Percentiles rank a stretch among this genome's conserved stretches.
Evolutionary conservation across 2,329 filamentous ascomycete genomes (phyloP).

Genomic region (Spiromastix sp.): DNA sequence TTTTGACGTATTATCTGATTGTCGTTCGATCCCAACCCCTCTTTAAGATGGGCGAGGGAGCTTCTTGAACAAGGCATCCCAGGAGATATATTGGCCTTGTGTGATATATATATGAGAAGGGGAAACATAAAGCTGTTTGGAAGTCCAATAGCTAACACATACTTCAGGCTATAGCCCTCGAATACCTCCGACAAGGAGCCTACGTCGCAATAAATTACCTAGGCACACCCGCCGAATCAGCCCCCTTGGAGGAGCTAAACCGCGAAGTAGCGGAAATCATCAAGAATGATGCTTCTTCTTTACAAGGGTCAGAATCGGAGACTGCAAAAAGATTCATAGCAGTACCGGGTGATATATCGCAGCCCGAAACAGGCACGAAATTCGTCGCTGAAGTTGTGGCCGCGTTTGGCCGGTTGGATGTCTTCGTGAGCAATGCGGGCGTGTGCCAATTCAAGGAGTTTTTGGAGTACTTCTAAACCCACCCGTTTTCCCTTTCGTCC

Average conservation of each 20-base stretch:
- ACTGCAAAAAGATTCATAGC: constrained; percentile 44
- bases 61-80: too few relatives aligned
- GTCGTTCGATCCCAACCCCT: too few relatives aligned
- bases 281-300: constrained; percentile 7
- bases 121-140: not conserved
- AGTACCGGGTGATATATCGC: constrained; percentile 65
- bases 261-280: constrained; percentile 24
- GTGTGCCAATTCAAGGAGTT: constrained; percentile 85
- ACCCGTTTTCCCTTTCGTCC: constrained; percentile 1
- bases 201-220: constrained; percentile 74
- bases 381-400: constrained; percentile 58
- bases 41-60: too few relatives aligned
- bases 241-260: constrained; percentile 39
- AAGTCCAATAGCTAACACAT: not conserved
- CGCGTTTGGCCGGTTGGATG: constrained; percentile 47
- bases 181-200: constrained; percentile 67
- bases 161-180: constrained; percentile 59
- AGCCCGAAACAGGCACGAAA: constrained; percentile 57
- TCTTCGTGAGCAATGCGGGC: constrained; percentile 83
- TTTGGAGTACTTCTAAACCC: constrained; percentile 45
- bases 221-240: constrained; percentile 28
- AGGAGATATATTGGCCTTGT: too few relatives aligned
- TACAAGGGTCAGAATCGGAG: not conserved
- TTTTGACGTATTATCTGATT: too few relatives aligned
- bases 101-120: too few relatives aligned